Conservation (phyloP, 2,329 filamentous ascomycete species). For the Sordariomycetes sp. region DNA sequence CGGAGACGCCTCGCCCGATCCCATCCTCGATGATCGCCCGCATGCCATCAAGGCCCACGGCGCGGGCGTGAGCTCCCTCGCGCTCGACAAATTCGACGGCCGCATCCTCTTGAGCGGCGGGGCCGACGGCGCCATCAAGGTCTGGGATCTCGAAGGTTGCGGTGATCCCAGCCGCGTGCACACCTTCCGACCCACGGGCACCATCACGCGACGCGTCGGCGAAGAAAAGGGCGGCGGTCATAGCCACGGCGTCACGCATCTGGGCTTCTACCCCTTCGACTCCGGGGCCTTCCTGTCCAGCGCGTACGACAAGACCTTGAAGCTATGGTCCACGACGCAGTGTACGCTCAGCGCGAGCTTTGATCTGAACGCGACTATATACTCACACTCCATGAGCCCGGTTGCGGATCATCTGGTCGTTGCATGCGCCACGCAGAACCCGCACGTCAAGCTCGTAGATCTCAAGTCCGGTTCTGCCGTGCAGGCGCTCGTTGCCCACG, state of each 20-base stretch:
- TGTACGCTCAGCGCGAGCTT: slow-evolving; percentile 57
- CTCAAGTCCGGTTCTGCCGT: slow-evolving; percentile 68
- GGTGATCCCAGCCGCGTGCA: slow-evolving; percentile 29
- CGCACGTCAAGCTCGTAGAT: slow-evolving; percentile 76
- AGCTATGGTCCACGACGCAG: slow-evolving; percentile 61
- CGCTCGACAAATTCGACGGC: slow-evolving; percentile 75
- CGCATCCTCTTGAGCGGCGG: slow-evolving; percentile 73
- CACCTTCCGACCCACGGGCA: slow-evolving; percentile 44
- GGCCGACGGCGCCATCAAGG: slow-evolving; percentile 70
- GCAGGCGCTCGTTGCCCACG: slow-evolving; percentile 61
- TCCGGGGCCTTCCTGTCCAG: slow-evolving; percentile 65
- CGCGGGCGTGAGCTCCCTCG: slow-evolving; percentile 69
- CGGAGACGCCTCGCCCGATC: slow-evolving; percentile 27
- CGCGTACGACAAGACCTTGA: slow-evolving; percentile 70
- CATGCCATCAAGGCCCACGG: slow-evolving; percentile 56
- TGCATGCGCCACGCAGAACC: slow-evolving; percentile 81
- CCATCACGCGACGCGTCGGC: slow-evolving; percentile 30
- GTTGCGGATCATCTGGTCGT: slow-evolving; percentile 68
- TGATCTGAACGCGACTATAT: slow-evolving; percentile 57
- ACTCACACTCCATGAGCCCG: slow-evolving; percentile 70
- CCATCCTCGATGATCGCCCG: slow-evolving; percentile 15
- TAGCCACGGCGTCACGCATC: slow-evolving; percentile 64
- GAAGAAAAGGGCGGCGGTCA: slow-evolving; percentile 40
- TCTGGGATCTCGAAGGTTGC: slow-evolving; percentile 75
- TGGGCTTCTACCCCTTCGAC: slow-evolving; percentile 74